A percentile compares a stretch with the other conserved stretches of the same genome.
phyloP scores from a whole-genome alignment of 1,284 basidiomycete genomes.

The Pholiota adiposa region DNA sequence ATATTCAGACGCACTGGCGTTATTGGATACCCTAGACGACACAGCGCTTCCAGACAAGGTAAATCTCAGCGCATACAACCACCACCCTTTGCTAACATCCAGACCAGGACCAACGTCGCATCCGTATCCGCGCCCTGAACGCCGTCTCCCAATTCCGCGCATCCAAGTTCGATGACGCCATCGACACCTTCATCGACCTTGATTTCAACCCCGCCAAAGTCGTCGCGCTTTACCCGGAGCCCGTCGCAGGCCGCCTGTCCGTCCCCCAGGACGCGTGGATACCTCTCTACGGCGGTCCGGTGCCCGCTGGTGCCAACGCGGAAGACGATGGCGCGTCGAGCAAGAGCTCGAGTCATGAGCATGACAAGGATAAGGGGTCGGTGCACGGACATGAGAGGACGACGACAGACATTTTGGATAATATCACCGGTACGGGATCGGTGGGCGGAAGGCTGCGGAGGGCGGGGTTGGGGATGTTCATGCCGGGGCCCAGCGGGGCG shows the following conservation, averaged over 20 bases:
- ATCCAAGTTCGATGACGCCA: slow-evolving; percentile 74
- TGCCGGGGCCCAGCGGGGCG: slow-evolving; percentile 35
- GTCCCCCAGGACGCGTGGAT: slow-evolving; percentile 83
- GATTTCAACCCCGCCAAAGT: slow-evolving; percentile 95
- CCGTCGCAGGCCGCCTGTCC: slow-evolving; percentile 80
- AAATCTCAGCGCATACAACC: slow-evolving; percentile 13
- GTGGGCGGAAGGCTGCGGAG: slow-evolving; percentile 52
- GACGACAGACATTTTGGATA: slow-evolving; percentile 36
- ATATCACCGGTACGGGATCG: slow-evolving; percentile 48
- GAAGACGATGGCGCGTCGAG: slow-evolving; percentile 37
- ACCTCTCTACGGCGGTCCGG: slow-evolving; percentile 82
- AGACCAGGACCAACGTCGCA: slow-evolving; percentile 56
- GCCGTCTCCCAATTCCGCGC: slow-evolving; percentile 80
- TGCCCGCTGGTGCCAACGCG: too few species aligned
- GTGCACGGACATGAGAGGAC: slow-evolving; percentile 21
- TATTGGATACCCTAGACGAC: slow-evolving; percentile 77
- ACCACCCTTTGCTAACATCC: neutral
- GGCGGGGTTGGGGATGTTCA: slow-evolving; percentile 55
- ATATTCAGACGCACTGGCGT: slow-evolving; percentile 81
- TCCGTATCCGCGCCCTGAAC: slow-evolving; percentile 67
- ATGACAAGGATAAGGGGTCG: slow-evolving; percentile 23
- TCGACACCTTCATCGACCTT: slow-evolving; percentile 87
- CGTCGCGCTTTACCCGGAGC: slow-evolving; percentile 85
- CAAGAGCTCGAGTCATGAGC: slow-evolving; percentile 20
- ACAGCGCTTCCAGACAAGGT: slow-evolving; percentile 73